These are phyloP conservation scores for Lepraria neglecta DNA, from an alignment of 495 filamentous ascomycete species.

Conservation along the genomic window DNA sequence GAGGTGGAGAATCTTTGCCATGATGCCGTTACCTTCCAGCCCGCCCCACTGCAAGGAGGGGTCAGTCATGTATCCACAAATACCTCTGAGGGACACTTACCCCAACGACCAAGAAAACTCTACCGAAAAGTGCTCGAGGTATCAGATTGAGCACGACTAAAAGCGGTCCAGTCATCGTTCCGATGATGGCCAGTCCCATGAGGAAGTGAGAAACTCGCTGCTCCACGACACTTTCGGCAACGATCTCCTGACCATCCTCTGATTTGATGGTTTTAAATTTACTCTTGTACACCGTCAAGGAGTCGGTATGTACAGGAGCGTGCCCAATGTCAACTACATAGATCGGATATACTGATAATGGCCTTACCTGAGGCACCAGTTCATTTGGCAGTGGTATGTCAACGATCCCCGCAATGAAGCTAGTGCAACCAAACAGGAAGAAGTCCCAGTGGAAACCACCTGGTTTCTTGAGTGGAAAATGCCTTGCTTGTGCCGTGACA, in stretches of 20 bases:
- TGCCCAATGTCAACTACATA: slow-evolving; percentile 1
- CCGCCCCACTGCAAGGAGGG: slow-evolving; percentile 19
- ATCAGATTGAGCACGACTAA: slow-evolving; percentile 40
- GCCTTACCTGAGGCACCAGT: slow-evolving; percentile 26
- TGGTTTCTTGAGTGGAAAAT: slow-evolving; percentile 43
- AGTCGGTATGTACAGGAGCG: slow-evolving; percentile 40
- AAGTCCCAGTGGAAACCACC: slow-evolving; percentile 46
- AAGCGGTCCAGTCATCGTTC: slow-evolving; percentile 43
- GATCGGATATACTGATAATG: too few relatives aligned
- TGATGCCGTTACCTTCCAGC: slow-evolving; percentile 35
- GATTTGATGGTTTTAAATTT: slow-evolving; percentile 29
- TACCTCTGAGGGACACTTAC: too few relatives aligned
- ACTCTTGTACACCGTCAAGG: slow-evolving; percentile 26
- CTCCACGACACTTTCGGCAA: slow-evolving; percentile 36
- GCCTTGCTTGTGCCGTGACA: slow-evolving; percentile 39
- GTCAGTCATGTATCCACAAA: too few relatives aligned
- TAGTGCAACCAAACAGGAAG: slow-evolving; percentile 42
- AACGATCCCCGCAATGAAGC: slow-evolving; percentile 38
- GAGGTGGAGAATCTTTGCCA: slow-evolving; percentile 36
- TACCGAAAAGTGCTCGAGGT: slow-evolving; percentile 38
- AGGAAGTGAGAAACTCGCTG: slow-evolving; percentile 41
- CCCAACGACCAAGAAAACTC: slow-evolving; percentile 43
- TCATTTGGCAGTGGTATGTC: slow-evolving; percentile 44
- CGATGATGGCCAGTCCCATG: slow-evolving; percentile 38
- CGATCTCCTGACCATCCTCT: slow-evolving; percentile 26